Evolutionary conservation across 2,329 filamentous ascomycete species (phyloP).

Genomic region (Diplodia intermedia): DNA sequence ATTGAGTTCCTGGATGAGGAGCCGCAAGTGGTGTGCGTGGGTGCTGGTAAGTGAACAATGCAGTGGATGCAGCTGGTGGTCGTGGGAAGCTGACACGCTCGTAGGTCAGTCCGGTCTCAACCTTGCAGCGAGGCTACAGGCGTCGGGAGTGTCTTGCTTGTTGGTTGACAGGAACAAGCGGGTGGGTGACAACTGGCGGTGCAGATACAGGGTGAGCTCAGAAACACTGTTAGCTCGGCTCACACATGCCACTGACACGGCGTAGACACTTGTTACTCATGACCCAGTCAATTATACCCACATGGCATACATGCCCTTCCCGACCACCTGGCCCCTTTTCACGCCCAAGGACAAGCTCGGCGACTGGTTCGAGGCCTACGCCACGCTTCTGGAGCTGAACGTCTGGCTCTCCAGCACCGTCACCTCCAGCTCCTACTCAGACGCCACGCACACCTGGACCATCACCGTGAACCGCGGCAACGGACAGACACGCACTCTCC

Average conservation of each 20-base stretch:
- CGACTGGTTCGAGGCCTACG: slow-evolving; percentile 73
- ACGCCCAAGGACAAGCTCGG: slow-evolving; percentile 75
- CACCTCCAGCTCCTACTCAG: slow-evolving; percentile 58
- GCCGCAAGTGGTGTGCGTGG: slow-evolving; percentile 67
- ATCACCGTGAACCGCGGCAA: slow-evolving; percentile 57
- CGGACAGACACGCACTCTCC: slow-evolving; percentile 58
- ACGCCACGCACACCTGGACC: slow-evolving; percentile 60
- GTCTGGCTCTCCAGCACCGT: slow-evolving; percentile 67
- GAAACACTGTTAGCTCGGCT: too few species aligned
- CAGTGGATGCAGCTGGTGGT: background rate
- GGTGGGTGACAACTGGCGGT: slow-evolving; percentile 59
- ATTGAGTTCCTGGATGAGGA: slow-evolving; percentile 50
- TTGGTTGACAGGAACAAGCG: slow-evolving; percentile 55
- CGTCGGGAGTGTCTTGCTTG: slow-evolving; percentile 50
- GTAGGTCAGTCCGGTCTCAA: slow-evolving; percentile 47
- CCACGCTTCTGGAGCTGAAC: slow-evolving; percentile 69
- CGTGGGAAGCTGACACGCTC: background rate
- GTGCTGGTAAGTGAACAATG: slow-evolving; percentile 41
- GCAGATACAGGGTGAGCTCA: slow-evolving; percentile 50
- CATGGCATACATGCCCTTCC: slow-evolving; percentile 68
- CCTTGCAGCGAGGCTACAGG: slow-evolving; percentile 49
- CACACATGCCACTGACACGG: background rate
- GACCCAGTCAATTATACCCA: slow-evolving; percentile 66
- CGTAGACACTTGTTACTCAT: slow-evolving; percentile 65
- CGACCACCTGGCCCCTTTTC: slow-evolving; percentile 70